Conservation (phyloP, 2,329 filamentous ascomycete genomes). For the Fusarium pseudocircinatum region DNA sequence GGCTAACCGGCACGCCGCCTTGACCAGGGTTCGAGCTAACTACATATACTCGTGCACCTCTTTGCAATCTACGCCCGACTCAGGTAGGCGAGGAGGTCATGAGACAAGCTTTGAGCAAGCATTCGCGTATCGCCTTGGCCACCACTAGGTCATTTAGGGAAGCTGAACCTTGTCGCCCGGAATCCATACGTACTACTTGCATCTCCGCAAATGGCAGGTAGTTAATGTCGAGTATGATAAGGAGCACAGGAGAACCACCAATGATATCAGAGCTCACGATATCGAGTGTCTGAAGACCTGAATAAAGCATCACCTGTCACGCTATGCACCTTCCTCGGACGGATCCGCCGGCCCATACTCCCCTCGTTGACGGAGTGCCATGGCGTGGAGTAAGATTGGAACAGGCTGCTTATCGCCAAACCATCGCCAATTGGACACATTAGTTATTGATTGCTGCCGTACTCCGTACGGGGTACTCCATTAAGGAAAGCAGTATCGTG, state of each 20-base stretch:
- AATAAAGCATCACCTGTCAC: background rate
- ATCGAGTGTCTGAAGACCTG: background rate
- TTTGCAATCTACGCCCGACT: too few species aligned
- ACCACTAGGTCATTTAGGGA: background rate
- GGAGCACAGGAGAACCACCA: background rate
- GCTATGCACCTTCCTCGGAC: background rate
- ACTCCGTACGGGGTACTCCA: background rate
- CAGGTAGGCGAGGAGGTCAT: background rate
- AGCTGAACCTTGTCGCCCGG: background rate
- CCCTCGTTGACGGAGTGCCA: background rate
- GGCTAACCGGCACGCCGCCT: background rate
- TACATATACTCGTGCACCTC: too few species aligned
- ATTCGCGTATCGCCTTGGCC: background rate
- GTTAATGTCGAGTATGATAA: background rate
- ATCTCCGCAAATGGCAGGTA: background rate
- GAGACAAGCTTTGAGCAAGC: background rate
- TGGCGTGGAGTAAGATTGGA: background rate
- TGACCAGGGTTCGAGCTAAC: background rate
- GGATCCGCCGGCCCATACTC: background rate
- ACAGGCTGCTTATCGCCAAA: background rate
- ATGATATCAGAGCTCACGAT: background rate
- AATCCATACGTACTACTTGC: background rate
- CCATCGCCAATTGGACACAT: background rate
- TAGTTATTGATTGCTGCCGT: background rate
- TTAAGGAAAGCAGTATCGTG: background rate